Base-by-base conservation (phyloP, 805 yeast genomes). In the Candida fluviatilis region DNA sequence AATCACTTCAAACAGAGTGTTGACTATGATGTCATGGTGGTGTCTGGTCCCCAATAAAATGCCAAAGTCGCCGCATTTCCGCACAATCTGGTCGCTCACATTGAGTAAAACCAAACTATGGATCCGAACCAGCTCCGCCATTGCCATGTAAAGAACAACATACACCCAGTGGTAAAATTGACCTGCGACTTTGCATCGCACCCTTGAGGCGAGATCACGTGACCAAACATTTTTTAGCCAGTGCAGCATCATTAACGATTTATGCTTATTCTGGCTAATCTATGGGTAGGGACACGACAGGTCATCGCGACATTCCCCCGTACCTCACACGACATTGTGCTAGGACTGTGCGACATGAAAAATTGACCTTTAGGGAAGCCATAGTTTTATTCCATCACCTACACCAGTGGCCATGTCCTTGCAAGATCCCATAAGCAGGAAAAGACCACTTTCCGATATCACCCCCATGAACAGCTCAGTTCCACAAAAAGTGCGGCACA, bases 1-100 rank as follows among this genome's bases (percentile, higher is more conserved):
- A 21, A 58, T 39, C 15, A 61, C 39, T 33, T 63, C 71, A 40
- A 64, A 62, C 4, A 64, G 54, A n/a, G 57, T 58, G 16, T 37
- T 18, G 5, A 58, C 45, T 1, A 44, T 40, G 3, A 54, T 41
- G 10, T 47, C 41, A 3, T 18, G 37, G 5, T 34, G 23, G 5
- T 18, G 32, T 17, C 6, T n/a, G 4, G 14, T 19, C 1, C 71
- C 71, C 12, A 63, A 38, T 15, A 66, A 39, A 3, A 62, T 49
- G 0, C 71, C 72, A 40, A 52, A 46, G 2, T 35, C 36, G 25
- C 39, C 43, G 2, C 37, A 26, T 3, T 45, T 39, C 28, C 69
- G 48, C 8, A 60, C 43, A 3, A 51, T 36, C 25, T 54, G 60
- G 47, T 62, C 69, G 3, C 64, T 49, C 2, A 63, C 48, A 21